Evolutionary conservation across 768 basidiomycete species (phyloP).

Genomic region (Xerocomus brunneocitrinus): DNA sequence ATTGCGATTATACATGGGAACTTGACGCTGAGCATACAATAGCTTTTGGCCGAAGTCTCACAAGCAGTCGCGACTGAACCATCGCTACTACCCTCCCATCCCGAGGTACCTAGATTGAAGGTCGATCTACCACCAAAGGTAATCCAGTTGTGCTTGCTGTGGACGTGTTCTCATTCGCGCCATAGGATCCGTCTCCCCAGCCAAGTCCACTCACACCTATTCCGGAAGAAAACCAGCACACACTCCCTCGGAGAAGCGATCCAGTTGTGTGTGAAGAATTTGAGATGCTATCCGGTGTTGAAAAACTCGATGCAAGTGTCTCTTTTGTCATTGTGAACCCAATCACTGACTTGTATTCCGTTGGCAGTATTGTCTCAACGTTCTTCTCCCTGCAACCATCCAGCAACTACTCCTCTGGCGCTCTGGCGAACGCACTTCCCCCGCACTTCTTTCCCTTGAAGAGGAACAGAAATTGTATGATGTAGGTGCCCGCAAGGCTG

Average conservation of each 20-base stretch:
- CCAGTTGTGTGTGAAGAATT: conserved; percentile 41
- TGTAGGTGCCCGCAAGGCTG: conserved; percentile 42
- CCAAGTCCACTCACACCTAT: conserved; percentile 22
- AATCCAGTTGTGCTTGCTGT: background rate
- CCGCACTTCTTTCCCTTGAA: conserved; percentile 43
- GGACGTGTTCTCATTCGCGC: background rate
- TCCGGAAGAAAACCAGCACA: conserved; percentile 8
- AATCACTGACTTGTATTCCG: conserved; percentile 1
- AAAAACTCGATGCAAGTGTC: conserved; percentile 48
- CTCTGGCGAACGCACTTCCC: conserved; percentile 48
- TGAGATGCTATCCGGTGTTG: conserved; percentile 39
- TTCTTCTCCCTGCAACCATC: conserved; percentile 68
- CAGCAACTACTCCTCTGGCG: conserved; percentile 76
- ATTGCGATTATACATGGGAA: conserved; percentile 8
- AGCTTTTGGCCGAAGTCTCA: conserved; percentile 28
- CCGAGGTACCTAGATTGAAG: conserved; percentile 18
- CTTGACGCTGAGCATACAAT: conserved; percentile 14
- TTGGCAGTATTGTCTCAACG: conserved; percentile 61
- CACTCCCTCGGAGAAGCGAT: background rate
- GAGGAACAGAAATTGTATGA: conserved; percentile 56
- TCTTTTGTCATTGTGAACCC: background rate
- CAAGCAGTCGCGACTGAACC: conserved; percentile 29
- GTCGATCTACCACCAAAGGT: conserved; percentile 14
- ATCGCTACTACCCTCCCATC: conserved; percentile 24
- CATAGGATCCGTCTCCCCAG: conserved; percentile 15